Evolutionary conservation across 179 eudicot species (phyloP).

Genomic region (Beta lomatogona): DNA sequence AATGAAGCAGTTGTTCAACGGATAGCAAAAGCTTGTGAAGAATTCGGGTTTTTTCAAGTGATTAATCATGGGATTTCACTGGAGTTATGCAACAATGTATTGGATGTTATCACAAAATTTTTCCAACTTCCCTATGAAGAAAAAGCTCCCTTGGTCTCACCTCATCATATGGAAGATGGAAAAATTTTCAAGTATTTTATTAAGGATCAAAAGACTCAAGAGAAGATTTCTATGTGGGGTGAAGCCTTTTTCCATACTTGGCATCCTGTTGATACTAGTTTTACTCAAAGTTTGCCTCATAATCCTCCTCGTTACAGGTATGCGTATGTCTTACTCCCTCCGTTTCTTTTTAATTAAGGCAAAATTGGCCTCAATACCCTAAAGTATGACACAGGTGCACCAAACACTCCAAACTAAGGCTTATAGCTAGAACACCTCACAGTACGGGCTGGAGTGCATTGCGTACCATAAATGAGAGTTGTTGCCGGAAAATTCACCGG

Average conservation of each 20-base stretch:
- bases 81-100: conserved; percentile 25
- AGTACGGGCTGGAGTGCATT: no score
- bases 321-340: no score
- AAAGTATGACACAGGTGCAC: no score
- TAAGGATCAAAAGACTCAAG: conserved; percentile 10
- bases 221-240: conserved; percentile 36
- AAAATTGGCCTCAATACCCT: no score
- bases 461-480: no score
- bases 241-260: conserved; percentile 38
- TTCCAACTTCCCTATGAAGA: conserved; percentile 24
- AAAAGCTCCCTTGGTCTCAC: conserved; percentile 21
- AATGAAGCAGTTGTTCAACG: conserved; percentile 2
- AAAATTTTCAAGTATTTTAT: conserved; percentile 27
- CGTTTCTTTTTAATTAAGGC: not conserved
- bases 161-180: conserved; percentile 26
- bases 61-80: conserved; percentile 33
- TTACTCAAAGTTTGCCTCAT: conserved; percentile 17
- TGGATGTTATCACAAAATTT: conserved; percentile 26
- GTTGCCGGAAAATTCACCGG: no score
- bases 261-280: conserved; percentile 28
- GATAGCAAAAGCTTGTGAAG: conserved; percentile 32
- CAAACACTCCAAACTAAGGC: no score
- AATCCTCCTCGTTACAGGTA: conserved; percentile 31
- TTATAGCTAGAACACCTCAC: no score
- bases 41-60: conserved; percentile 37